phyloP scores from a whole-genome alignment of 164 flowering plant genomes.

The Tetrastigma voinierianum region DNA sequence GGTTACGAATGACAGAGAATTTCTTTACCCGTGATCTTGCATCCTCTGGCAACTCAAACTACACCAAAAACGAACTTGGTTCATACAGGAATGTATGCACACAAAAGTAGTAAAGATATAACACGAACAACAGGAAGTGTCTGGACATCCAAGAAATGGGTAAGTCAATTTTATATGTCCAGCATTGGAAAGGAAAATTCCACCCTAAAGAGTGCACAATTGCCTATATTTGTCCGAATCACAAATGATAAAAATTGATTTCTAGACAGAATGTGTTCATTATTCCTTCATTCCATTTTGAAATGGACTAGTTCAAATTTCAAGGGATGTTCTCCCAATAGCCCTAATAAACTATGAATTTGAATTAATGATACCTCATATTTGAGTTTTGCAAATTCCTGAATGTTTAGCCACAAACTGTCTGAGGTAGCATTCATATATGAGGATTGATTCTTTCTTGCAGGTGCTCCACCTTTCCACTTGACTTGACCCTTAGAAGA shows the following conservation, averaged over 20 bases:
- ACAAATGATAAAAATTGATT: too few relatives aligned
- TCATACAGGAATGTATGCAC: background rate
- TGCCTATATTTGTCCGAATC: too few relatives aligned
- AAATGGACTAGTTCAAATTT: too few relatives aligned
- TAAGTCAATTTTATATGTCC: background rate
- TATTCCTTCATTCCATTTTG: too few relatives aligned
- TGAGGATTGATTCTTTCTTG: constrained; percentile 44
- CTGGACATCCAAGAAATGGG: background rate
- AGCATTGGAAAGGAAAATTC: background rate
- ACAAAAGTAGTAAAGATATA: background rate
- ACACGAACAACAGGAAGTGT: background rate
- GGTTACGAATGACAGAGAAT: constrained; percentile 79
- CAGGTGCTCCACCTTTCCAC: constrained; percentile 42
- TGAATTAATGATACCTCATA: constrained; percentile 66
- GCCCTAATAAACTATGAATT: background rate
- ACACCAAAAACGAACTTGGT: background rate
- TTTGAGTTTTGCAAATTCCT: constrained; percentile 76
- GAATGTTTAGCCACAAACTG: constrained; percentile 78
- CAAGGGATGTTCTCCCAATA: too few relatives aligned
- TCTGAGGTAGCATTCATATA: constrained; percentile 58
- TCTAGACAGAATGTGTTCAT: too few relatives aligned
- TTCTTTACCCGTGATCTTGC: constrained; percentile 63
- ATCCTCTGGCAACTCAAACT: constrained; percentile 89
- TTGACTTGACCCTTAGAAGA: constrained; percentile 48
- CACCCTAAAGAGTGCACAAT: background rate